Conservation (phyloP, 1,284 basidiomycete species). For the Coniferiporia weirii region DNA sequence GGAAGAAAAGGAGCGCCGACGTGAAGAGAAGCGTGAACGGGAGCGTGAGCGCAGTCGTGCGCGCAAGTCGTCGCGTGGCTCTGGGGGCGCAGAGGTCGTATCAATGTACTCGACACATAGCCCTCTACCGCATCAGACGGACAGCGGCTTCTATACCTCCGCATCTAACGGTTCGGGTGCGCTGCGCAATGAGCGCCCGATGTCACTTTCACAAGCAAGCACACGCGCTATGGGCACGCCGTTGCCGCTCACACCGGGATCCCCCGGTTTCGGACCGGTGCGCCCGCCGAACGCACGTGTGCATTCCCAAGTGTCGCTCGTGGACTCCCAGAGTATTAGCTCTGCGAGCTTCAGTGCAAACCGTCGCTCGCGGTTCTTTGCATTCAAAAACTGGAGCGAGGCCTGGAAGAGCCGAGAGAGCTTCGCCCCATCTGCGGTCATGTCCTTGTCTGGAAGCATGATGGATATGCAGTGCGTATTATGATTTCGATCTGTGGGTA, state of each 20-base stretch:
- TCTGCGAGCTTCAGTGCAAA: constrained; percentile 48
- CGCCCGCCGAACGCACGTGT: constrained; percentile 54
- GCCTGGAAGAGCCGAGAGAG: constrained; percentile 76
- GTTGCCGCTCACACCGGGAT: constrained; percentile 11
- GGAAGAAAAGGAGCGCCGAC: constrained; percentile 67
- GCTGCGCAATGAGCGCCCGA: constrained; percentile 32
- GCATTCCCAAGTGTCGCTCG: constrained; percentile 72
- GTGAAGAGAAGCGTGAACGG: constrained; percentile 50
- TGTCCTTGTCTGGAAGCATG: constrained; percentile 74
- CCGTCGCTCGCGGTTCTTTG: constrained; percentile 75
- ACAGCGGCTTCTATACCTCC: constrained; percentile 44
- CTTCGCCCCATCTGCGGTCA: constrained; percentile 55
- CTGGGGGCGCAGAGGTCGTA: constrained; percentile 49
- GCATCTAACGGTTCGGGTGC: constrained; percentile 8
- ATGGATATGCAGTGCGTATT: constrained; percentile 87
- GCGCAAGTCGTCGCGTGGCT: constrained; percentile 65
- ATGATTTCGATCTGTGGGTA: constrained; percentile 8
- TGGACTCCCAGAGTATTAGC: constrained; percentile 67
- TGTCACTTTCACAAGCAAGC: constrained; percentile 52
- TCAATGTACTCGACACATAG: constrained; percentile 66
- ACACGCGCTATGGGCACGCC: constrained; percentile 50
- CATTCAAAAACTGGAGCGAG: constrained; percentile 70
- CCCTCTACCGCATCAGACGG: constrained; percentile 44
- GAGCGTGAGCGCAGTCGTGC: constrained; percentile 40
- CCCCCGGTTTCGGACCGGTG: constrained; percentile 43